Conservation (phyloP, 768 basidiomycete genomes). For the Clitopilus hobsonii region DNA sequence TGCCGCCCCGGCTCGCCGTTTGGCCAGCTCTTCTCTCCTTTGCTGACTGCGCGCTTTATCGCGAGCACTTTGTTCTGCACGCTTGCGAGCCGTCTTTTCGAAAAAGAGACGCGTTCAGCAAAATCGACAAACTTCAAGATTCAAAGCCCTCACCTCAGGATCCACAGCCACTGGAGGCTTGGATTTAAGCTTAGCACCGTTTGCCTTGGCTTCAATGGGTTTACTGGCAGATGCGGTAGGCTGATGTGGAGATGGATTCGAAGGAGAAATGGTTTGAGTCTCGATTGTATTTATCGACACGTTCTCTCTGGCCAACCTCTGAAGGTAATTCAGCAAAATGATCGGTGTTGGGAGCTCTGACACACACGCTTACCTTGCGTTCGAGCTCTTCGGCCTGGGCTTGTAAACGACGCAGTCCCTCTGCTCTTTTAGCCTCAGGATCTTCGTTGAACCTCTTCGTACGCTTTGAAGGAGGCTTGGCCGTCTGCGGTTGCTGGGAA, state of each 20-base stretch:
- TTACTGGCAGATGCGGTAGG: neutral
- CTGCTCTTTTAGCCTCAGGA: constrained; percentile 15
- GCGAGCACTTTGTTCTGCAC: constrained; percentile 32
- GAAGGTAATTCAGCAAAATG: neutral
- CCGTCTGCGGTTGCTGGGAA: neutral
- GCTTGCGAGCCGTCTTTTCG: constrained; percentile 17
- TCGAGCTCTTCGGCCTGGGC: constrained; percentile 19
- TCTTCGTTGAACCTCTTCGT: constrained; percentile 3
- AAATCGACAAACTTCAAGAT: neutral
- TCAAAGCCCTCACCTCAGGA: constrained; percentile 2
- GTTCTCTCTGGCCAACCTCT: constrained; percentile 1
- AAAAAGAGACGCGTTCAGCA: constrained; percentile 16
- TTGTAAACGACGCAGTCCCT: constrained; percentile 17
- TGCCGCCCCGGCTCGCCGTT: constrained; percentile 1
- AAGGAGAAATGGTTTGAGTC: neutral
- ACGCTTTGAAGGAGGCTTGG: constrained; percentile 1
- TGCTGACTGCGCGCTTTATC: constrained; percentile 27
- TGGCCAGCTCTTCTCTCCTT: constrained; percentile 20
- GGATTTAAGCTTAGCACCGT: neutral
- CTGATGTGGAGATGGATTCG: too few species aligned
- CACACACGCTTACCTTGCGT: constrained; percentile 10
- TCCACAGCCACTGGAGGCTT: constrained; percentile 3
- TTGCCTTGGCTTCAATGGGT: neutral
- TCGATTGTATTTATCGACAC: neutral
- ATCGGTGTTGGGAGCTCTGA: neutral